Conservation (phyloP, 176 grass and related monocot genomes). For the Coix lacrymajobi region DNA sequence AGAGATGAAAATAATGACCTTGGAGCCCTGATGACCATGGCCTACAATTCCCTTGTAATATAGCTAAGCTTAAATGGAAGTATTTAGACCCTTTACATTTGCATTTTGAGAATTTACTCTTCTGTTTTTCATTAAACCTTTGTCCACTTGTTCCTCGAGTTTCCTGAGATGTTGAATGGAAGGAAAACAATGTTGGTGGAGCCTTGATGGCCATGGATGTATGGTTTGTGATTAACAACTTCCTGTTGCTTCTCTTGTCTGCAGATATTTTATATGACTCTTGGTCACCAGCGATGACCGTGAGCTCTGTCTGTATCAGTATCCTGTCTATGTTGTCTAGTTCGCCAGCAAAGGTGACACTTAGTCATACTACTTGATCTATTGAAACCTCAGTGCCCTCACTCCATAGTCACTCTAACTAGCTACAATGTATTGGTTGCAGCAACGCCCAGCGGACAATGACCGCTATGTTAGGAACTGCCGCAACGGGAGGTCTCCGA, state of each 20-base stretch:
- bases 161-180: not conserved
- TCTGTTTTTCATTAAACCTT: not conserved
- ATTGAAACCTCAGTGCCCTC: not conserved
- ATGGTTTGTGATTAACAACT: not conserved
- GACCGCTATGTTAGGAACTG: constrained; percentile 91
- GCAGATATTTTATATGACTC: constrained; percentile 97
- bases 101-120: not conserved
- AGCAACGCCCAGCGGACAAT: constrained; percentile 79
- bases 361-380: not conserved
- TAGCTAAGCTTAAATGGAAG: not conserved
- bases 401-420: not conserved
- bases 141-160: not conserved
- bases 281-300: constrained; percentile 94
- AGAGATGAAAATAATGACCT: not conserved
- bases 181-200: not conserved
- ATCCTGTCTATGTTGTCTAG: constrained; percentile 96
- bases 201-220: not conserved
- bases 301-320: constrained; percentile 92
- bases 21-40: not conserved
- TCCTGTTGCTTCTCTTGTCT: not conserved
- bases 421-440: constrained; percentile 23
- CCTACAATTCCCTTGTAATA: not conserved
- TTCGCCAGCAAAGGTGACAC: constrained; percentile 71
- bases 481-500: constrained; percentile 72
- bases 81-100: not conserved